Base-by-base conservation (phyloP, 139 green algal species). In the Chlamydomonas schloesseri region DNA sequence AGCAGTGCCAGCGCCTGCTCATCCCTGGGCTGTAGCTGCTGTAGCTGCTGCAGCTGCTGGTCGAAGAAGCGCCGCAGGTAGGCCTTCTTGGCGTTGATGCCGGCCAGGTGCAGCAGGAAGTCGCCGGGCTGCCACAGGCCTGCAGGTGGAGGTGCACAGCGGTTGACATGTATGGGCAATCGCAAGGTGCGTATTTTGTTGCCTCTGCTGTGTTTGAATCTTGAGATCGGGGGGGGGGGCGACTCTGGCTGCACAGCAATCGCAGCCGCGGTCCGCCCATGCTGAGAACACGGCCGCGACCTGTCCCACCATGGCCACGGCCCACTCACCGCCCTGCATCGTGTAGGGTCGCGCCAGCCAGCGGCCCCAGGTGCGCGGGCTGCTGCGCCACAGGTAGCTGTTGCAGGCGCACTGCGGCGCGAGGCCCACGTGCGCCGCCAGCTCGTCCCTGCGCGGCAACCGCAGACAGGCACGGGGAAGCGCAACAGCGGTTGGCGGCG, bases 391-490 rank as follows among this genome's bases (percentile, higher is more conserved):
- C 34, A 90, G 34, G 70, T 92, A 93, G n/a, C 81, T 90, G 80
- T 93, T 93, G 70, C 92, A 87, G n/a, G 90, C 71, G 80, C 90
- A 92, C 77, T 91, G 90, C 6, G 88, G 85, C 24, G 88, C 84
- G 4, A 90, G 47, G 4, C 76, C 83, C 33, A 92, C 64, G 71
- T 90, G 90, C 0, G 33, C 14, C 8, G 42, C 20, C 72, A 37
- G 64, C 64, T 84, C 78, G 21, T 29, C 36, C 37, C 78, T 84
- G 79, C n/a, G n/a, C n/a, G n/a, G n/a, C n/a, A n/a, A n/a, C n/a
- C n/a, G n/a, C 26, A 14, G 11, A 50, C 42, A 50, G 42, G 8
- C n/a, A n/a, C n/a, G n/a, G n/a, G n/a, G n/a, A n/a, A n/a, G n/a
- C n/a, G n/a, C n/a, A n/a, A n/a, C n/a, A n/a, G n/a, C n/a, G n/a